Evolutionary conservation across 2,329 filamentous ascomycete genomes (phyloP), one percentile per base, ranked within the genome.

Genomic region (Penicillium capsulatum): DNA sequence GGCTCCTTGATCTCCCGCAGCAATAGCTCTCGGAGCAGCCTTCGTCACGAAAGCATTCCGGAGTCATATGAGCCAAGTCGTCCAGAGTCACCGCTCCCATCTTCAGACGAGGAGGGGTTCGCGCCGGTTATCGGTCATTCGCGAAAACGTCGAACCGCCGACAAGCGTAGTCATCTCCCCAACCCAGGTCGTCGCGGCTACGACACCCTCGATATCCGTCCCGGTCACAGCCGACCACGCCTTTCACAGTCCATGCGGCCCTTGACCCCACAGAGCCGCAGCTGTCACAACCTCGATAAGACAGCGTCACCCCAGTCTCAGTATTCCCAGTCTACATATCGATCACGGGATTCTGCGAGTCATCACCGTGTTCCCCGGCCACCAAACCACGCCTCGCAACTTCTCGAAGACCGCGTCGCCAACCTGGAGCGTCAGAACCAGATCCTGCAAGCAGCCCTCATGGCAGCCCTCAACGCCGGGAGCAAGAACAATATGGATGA

Each of bases 361-460:
- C 47, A 45, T 15, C 51, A 48, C 13, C 44, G 38, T n/a, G 34
- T 40, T 14, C 44, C 41, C 13, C 31, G 44, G 7, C 38, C 31
- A 14, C 7, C 42, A 4, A 42, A 43, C 13, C 48, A 54, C 13
- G 17, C 45, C 3, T 36, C 55, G 9, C 48, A 55, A n/a, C 49
- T 53, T 29, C 58, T 68, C 5, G 64, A 68, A 42, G 58, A 59
- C 11, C 64, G 65, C 11, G 57, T 69, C 24, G 56, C 60, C 7
- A 57, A 62, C 15, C 59, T 69, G 6, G 65, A 69, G 40, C 64
- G 62, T 10, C 66, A 69, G 35, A 69, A 69, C 48, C 62, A 63
- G 38, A 58, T 68, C 36, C 61, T 69, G 8, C 66, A 67, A 24
- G 66, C 66, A 4, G 66, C 66, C 22, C 58, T 69, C 7, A 45